Evolutionary conservation across 441 rosid species (phyloP), one percentile per base, ranked within the genome.

Genomic region (Aleurites moluccanus): DNA sequence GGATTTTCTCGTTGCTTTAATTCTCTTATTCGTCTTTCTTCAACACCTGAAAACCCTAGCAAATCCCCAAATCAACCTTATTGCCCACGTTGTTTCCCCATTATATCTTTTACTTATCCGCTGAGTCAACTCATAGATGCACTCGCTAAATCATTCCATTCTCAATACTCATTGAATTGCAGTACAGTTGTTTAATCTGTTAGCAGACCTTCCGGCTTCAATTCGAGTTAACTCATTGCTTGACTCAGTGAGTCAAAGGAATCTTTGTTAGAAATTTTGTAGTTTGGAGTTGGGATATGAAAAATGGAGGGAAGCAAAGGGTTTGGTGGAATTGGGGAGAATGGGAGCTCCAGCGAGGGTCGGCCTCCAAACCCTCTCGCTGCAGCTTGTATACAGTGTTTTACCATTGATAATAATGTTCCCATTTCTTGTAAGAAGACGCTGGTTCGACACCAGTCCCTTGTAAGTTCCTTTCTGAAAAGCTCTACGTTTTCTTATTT

Each of bases 391-490:
- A 21, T 74, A 73, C 82, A 83, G 71, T 80, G 67, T 64, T 78
- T 79, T 20, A 83, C 66, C 70, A 73, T 69, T 38, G 93, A 70
- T 56, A 68, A 83, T 66, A 52, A 66, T 2, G 76, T 40, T 42
- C 76, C 82, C 60, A 77, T 68, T 27, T 88, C 90, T 13, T 70
- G 79, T 79, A 89, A 82, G 80, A 85, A 77, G 80, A 82, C 95
- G 10, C 86, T 90, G n/a, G 85, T 88, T 83, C 92, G 93, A 16
- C 98, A 90, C 80, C 83, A 84, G 44, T 90, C 98, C 65, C 88
- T 93, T 62, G 94, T 89, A 80, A 91, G 92, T 74, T 25, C 3
- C 18, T 25, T 23, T 49, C 13, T 13, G 3, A 30, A 6, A 30
- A 18, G 2, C 30, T 27, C 2, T 6, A 21, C 15, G 64, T 25